Evolutionary conservation across 2,329 filamentous ascomycete species (phyloP), one percentile per base, ranked within the genome.

Genomic region (Penicillium olsonii): DNA sequence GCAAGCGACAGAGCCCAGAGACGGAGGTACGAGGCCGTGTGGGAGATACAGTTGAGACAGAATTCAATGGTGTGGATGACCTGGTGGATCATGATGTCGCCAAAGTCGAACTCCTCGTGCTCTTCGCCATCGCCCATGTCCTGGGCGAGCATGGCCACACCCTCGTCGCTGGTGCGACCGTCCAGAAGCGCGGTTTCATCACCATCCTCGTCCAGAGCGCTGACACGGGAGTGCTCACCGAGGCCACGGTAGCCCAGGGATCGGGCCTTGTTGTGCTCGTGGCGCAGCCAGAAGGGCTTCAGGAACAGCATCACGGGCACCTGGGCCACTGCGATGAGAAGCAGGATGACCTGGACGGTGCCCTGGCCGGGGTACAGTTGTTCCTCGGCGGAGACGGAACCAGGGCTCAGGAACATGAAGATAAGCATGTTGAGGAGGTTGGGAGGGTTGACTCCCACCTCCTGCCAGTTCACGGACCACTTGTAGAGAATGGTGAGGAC

Each of bases 11-110:
- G 75, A 26, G 94, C 94, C 94, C 94, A 99, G 37, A 99, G 88
- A 79, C 94, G 94, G 40, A 99, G 87, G 75, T 99, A 99, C 1
- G 94, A 99, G 4, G 94, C 94, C 4, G 95, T 99, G 76, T 99
- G 94, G 24, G 94, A 99, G 56, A 99, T 92, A 72, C 92, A 97
- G 80, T 99, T 99, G 63, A 99, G 82, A 70, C 94, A 99, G 78
- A 99, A 99, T 81, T 99, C 91, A 66, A 97, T 97, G 15, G 92
- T 97, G 77, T 97, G 95, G 67, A 99, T 99, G 69, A 96, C 84
- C 73, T 99, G 94, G 75, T 99, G 94, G 67, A 99, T 99, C 91
- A 99, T 96, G 56, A 91, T 83, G 71, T 99, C 94, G 52, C 87
- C 84, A 70, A 99, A 99, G 63, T 99, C 94, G 70, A 99, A 99